These are phyloP conservation scores for Botrytis elliptica DNA, from an alignment of 2,329 filamentous ascomycete species.

Conservation along the genomic window DNA sequence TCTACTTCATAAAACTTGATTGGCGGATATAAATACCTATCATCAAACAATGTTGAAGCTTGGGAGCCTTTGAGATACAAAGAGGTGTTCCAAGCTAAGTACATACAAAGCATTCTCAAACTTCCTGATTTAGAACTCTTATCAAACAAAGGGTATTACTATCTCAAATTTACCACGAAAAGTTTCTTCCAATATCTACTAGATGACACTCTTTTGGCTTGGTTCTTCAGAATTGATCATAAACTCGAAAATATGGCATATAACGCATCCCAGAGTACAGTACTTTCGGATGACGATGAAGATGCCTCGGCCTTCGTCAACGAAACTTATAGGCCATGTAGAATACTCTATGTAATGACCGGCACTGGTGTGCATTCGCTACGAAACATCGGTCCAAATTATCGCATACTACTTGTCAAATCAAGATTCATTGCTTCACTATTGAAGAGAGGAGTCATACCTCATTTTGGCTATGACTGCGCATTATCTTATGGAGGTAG, in stretches of 20 bases:
- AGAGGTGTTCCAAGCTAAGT: background rate
- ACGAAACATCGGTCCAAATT: background rate
- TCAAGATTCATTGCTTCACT: background rate
- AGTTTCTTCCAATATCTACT: background rate
- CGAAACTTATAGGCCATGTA: background rate
- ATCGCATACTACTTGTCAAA: background rate
- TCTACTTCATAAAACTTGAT: background rate
- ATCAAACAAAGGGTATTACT: background rate
- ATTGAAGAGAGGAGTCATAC: background rate
- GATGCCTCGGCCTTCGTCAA: background rate
- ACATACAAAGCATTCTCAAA: constrained; percentile 7
- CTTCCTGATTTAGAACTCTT: constrained; percentile 3
- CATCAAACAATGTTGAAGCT: background rate
- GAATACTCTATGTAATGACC: background rate
- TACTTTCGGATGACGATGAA: background rate
- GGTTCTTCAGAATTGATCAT: background rate
- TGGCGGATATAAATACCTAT: background rate
- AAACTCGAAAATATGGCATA: background rate
- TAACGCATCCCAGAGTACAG: background rate
- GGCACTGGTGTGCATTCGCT: background rate
- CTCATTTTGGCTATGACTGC: background rate
- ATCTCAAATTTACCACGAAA: background rate
- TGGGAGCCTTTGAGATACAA: background rate
- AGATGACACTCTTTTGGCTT: background rate
- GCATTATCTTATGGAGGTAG: constrained; percentile 1